Conservation (phyloP, 139 green algal genomes). For the Chlorella vulgaris region DNA sequence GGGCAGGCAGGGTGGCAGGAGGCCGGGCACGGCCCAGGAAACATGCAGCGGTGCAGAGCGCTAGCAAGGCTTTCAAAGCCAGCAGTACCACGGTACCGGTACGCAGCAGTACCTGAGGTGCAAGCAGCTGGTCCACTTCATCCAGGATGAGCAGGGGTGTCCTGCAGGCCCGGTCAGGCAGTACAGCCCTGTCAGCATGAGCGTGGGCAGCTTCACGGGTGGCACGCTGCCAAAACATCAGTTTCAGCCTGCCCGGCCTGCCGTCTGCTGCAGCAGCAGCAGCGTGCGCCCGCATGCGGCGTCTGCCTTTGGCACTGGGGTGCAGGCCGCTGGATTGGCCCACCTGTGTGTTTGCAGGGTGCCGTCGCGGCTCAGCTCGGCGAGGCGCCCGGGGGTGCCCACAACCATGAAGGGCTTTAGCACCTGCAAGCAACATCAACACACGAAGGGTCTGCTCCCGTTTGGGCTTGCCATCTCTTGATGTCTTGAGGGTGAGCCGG, state of each 20-base stretch:
- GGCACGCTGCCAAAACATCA: too few species aligned
- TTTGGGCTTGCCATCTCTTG: too few species aligned
- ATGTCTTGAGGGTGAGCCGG: too few species aligned
- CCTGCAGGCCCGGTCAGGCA: slow-evolving; percentile 13
- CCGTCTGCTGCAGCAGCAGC: too few species aligned
- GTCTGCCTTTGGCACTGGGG: too few species aligned
- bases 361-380: slow-evolving; percentile 76
- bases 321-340: too few species aligned
- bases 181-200: neutral
- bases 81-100: neutral
- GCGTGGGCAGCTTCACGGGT: too few species aligned
- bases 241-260: too few species aligned
- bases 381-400: slow-evolving; percentile 92
- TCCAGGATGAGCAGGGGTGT: slow-evolving; percentile 72
- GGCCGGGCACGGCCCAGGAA: too few species aligned
- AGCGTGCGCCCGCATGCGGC: neutral
- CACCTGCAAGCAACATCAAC: too few species aligned
- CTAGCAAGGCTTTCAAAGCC: neutral
- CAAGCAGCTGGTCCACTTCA: slow-evolving; percentile 89
- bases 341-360: slow-evolving; percentile 52
- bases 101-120: slow-evolving; percentile 45
- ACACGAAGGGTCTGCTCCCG: too few species aligned
- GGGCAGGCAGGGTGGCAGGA: too few species aligned
- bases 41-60: neutral
- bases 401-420: slow-evolving; percentile 86